A percentile compares a stretch with the other conserved stretches of the same genome.
Conservation (phyloP, 225 moss, liverwort and hornwort species). For the Physcomitrium patens region DNA sequence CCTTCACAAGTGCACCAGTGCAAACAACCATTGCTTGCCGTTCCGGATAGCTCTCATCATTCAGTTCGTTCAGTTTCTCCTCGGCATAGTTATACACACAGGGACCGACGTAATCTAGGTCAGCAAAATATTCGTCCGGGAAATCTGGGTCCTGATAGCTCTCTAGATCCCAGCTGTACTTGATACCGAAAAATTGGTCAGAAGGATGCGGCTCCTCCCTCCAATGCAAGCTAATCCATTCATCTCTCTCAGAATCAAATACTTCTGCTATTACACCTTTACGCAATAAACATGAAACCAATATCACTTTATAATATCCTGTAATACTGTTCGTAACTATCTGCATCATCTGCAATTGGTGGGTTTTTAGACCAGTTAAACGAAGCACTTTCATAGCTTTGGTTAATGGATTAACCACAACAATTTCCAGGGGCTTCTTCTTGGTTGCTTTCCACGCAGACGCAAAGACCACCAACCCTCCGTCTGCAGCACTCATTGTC, state of each 20-base stretch:
- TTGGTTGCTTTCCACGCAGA: background rate
- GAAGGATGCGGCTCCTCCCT: background rate
- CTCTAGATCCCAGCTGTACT: background rate
- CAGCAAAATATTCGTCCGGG: background rate
- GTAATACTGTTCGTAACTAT: background rate
- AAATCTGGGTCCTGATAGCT: background rate
- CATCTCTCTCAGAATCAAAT: background rate
- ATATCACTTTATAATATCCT: conserved; percentile 2
- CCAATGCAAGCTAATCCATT: conserved; percentile 8
- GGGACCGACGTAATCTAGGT: background rate
- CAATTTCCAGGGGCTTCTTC: background rate
- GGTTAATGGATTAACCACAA: conserved; percentile 19
- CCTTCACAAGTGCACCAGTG: conserved; percentile 10
- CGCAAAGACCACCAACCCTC: conserved; percentile 22
- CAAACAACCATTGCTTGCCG: background rate
- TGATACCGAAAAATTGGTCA: conserved; percentile 15
- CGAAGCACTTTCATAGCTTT: background rate
- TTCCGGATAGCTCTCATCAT: background rate
- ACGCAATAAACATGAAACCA: background rate
- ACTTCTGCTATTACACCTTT: background rate
- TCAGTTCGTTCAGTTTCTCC: conserved; percentile 10
- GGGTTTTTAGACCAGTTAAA: background rate
- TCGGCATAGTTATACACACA: conserved; percentile 17
- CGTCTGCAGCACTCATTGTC: conserved; percentile 27
- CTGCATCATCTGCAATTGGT: conserved; percentile 20